These are phyloP conservation scores for Lophiostoma macrostomum DNA, from an alignment of 495 filamentous ascomycete species.

Conservation along the genomic window DNA sequence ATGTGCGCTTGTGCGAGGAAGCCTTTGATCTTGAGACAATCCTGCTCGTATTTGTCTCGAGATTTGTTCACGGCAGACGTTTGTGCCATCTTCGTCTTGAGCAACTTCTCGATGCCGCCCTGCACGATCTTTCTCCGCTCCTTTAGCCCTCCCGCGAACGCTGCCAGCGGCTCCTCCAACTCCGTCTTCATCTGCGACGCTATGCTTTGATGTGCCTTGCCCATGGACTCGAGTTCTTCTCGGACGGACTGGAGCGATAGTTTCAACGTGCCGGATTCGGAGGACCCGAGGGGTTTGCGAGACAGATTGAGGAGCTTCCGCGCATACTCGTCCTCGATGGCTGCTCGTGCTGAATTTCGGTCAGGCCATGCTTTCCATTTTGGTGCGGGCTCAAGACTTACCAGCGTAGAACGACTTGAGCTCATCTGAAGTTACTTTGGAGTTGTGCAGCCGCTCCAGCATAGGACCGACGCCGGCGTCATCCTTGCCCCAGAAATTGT, in stretches of 20 bases:
- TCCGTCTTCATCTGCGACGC: constrained; percentile 94
- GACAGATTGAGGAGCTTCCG: constrained; percentile 82
- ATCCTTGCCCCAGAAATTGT: constrained; percentile 99
- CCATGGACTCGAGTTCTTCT: constrained; percentile 90
- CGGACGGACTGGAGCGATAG: constrained; percentile 81
- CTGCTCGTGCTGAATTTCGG: constrained; percentile 63
- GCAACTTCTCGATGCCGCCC: constrained; percentile 82
- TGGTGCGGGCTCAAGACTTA: constrained; percentile 40
- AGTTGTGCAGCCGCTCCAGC: constrained; percentile 92
- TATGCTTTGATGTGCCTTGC: constrained; percentile 85
- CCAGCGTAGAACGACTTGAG: constrained; percentile 86
- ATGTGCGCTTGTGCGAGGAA: constrained; percentile 98
- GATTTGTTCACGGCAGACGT: constrained; percentile 92
- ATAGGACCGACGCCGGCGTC: constrained; percentile 92
- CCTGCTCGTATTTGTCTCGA: constrained; percentile 91
- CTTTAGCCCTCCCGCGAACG: constrained; percentile 90
- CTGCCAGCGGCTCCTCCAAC: constrained; percentile 88
- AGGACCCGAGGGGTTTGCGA: constrained; percentile 86
- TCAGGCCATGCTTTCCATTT: constrained; percentile 5
- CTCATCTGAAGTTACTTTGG: constrained; percentile 94
- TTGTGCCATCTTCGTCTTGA: constrained; percentile 90
- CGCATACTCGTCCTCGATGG: constrained; percentile 98
- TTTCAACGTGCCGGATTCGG: constrained; percentile 79
- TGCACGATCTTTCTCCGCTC: constrained; percentile 96
- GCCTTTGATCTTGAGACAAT: constrained; percentile 96